These are phyloP conservation scores for Penicillium sp. DNA, from an alignment of 2,329 filamentous ascomycete species.

Conservation along the genomic window DNA sequence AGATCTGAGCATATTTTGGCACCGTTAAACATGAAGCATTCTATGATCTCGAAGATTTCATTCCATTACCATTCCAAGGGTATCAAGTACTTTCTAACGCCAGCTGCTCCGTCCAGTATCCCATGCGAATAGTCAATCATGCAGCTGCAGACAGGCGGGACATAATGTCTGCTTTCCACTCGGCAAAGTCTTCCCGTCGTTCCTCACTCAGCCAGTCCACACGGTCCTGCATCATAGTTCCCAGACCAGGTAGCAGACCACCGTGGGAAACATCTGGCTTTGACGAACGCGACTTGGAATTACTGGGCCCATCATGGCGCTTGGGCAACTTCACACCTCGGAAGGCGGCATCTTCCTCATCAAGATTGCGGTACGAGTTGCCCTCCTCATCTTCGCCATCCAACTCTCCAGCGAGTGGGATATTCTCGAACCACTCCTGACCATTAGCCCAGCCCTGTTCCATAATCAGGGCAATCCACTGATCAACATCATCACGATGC, in stretches of 20 bases:
- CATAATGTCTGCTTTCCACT: slow-evolving; percentile 44
- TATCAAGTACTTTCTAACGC: slow-evolving; percentile 17
- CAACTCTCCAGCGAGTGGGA: slow-evolving; percentile 37
- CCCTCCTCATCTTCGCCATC: slow-evolving; percentile 34
- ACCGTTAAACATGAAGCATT: background rate
- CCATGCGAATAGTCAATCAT: slow-evolving; percentile 2
- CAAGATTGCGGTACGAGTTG: slow-evolving; percentile 31
- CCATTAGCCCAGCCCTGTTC: slow-evolving; percentile 50
- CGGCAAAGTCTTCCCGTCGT: slow-evolving; percentile 37
- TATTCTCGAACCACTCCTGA: slow-evolving; percentile 63
- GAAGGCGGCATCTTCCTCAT: slow-evolving; percentile 26
- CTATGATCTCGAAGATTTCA: background rate
- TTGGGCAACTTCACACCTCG: slow-evolving; percentile 23
- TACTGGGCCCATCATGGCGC: slow-evolving; percentile 19
- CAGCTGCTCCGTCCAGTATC: background rate
- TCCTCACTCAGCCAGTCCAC: slow-evolving; percentile 47
- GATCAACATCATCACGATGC: slow-evolving; percentile 52
- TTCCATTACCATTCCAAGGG: slow-evolving; percentile 11
- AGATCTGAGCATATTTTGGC: background rate
- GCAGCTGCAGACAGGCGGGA: slow-evolving; percentile 30
- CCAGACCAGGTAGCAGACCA: slow-evolving; percentile 44
- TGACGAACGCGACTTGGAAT: slow-evolving; percentile 10
- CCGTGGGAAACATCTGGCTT: slow-evolving; percentile 22
- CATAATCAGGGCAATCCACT: slow-evolving; percentile 55
- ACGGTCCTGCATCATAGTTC: slow-evolving; percentile 49